phyloP scores from a whole-genome alignment of 768 basidiomycete genomes.

The Ramaria sp. region DNA sequence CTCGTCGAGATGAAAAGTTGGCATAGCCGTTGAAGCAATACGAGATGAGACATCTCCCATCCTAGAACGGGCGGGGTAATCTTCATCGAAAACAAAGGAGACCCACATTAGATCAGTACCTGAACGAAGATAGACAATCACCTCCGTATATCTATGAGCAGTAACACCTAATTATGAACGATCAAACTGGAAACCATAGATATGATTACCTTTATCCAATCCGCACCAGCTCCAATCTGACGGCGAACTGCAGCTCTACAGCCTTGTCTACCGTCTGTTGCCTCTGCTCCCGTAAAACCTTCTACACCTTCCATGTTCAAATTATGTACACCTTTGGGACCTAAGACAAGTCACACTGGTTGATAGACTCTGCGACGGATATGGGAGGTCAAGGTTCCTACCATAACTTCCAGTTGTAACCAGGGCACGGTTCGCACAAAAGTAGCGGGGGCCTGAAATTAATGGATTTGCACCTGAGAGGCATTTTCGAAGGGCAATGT shows the following conservation, averaged over 20 bases:
- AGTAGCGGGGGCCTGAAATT: constrained; percentile 53
- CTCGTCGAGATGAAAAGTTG: constrained; percentile 36
- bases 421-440: constrained; percentile 48
- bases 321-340: constrained; percentile 39
- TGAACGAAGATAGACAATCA: constrained; percentile 16
- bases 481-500: constrained; percentile 46
- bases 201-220: constrained; percentile 49
- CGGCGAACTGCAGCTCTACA: constrained; percentile 44
- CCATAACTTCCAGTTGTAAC: constrained; percentile 53
- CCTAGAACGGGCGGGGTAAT: constrained; percentile 43
- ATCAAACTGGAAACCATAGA: neutral
- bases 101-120: constrained; percentile 6
- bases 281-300: constrained; percentile 44
- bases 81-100: constrained; percentile 20
- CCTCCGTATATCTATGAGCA: constrained; percentile 39
- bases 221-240: constrained; percentile 55
- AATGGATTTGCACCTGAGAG: constrained; percentile 34
- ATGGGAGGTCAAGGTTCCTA: constrained; percentile 15
- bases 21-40: constrained; percentile 23
- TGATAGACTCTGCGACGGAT: neutral
- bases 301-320: constrained; percentile 41
- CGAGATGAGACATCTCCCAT: constrained; percentile 29
- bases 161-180: neutral
- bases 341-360: constrained; percentile 21
- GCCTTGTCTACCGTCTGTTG: constrained; percentile 44